Evolutionary conservation across 2,329 filamentous ascomycete genomes (phyloP), one percentile per base, ranked within the genome.

Genomic region (Aspergillus calidoustus): DNA sequence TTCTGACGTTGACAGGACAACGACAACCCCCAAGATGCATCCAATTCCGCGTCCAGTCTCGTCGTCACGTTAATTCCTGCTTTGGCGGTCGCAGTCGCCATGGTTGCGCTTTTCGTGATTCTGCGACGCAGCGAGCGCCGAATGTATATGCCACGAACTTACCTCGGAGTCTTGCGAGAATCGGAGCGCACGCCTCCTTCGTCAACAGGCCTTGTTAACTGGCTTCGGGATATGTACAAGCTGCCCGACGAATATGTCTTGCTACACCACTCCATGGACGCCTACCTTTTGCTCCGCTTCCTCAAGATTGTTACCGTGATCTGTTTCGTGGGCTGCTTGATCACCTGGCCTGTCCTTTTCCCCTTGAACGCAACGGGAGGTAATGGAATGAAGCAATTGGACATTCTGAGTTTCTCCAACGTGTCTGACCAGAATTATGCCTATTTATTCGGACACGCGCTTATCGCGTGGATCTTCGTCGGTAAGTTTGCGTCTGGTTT

Each of bases 231-330:
- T 13, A 91, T 92, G 78, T 89, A 86, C 80, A 85, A 84, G 68
- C 76, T 88, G 22, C 82, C 85, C 3, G 93, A 98, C 74, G 88
- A 88, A 46, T 92, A 91, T 72, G 87, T 93, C 28, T 86, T 98
- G 23, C 91, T 95, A 71, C 92, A 97, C 80, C 92, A 94, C 74
- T 96, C 93, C 0, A 86, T 99, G 65, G 94, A 99, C 75, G 91
- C 91, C 34, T 98, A 94, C 77, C 87, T 98, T 55, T 92, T 96
- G 75, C 83, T 98, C 30, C 92, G 94, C 41, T 97, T 94, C 72
- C 80, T 98, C 66, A 92, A 93, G 72, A 89, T 95, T 57, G 81
- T 89, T 30, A 86, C 89, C 58, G 84, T 90, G 62, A 90, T 96
- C 67, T 93, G 90, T 78, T 86, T 98, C 50, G 89, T 94, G 9